Evolutionary conservation across 2,329 filamentous ascomycete genomes (phyloP), one percentile per base, ranked within the genome.

Genomic region (Monilinia vaccinii-corymbosi): DNA sequence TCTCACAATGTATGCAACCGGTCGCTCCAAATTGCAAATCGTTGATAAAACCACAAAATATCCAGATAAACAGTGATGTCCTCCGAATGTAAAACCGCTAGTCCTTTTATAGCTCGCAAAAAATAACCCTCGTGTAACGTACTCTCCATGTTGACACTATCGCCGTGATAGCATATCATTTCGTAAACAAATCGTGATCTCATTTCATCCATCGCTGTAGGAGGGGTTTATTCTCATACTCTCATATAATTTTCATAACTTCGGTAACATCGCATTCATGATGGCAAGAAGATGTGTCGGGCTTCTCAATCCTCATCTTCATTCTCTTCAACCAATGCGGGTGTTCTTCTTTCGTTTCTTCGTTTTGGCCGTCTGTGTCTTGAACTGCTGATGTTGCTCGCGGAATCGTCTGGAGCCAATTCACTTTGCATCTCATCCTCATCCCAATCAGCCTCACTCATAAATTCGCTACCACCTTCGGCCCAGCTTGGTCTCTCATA

Each of bases 321-420:
- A 71, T 90, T 87, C 71, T 90, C 87, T 68, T 87, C 84, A 59
- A 91, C 88, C 7, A 84, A 81, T 16, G 87, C 87, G 1, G 88
- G 88, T 23, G 87, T 90, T 61, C 85, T 79, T 65, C 87, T 78
- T 74, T 89, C 85, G 64, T 81, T 82, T 67, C 84, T 80, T 69
- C 85, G 77, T 77, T 87, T 88, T 46, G 83, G 86, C 69, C 84
- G 78, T 66, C 85, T 79, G 69, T 87, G 79, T 66, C 87, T 74
- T 57, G 85, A 86, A 70, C 85, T 88, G 69, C 83, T 86, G 62
- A 93, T 89, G 70, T 92, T 91, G 73, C 88, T 91, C 28, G 89
- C 89, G 58, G 83, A 87, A 72, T 93, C 89, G 69, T 93, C 89
- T 0, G 89, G 89, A 66, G 85, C 85, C 52, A 93, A 77, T 63